Base-by-base conservation (phyloP, 1,139 yeast genomes). In the Candida tetrigidarum region DNA sequence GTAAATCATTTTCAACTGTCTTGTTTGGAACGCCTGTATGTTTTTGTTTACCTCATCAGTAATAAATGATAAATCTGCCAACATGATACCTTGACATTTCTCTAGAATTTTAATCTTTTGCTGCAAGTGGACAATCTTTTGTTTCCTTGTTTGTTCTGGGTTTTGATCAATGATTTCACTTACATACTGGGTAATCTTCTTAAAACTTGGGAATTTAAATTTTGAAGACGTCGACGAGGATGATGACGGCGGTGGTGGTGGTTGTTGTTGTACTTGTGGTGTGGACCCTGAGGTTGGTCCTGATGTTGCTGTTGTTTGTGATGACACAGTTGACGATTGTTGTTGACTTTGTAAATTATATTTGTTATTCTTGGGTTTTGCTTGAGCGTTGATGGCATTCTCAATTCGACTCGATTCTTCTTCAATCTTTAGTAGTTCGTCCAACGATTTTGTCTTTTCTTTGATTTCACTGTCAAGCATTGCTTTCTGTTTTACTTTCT, bases 151-250 rank as follows among this genome's bases (percentile, higher is more conserved):
- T 33, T 80, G 71, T 49, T 82, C 87, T 0, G 91, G 90, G 52
- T 85, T 86, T 36, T 80, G 83, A 52, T 85, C 91, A 52, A 84
- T 83, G 37, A 84, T 79, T 44, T 85, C 88, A 41, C 80, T 81
- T 15, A 85, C 81, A 42, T 86, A 85, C 54, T 76, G 82, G 32
- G 84, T 79, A 26, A 85, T 65, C 51, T 81, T 83, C 51, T 74
- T 79, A 29, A 60, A 51, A 47, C 60, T 57, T 3, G 71, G 66
- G 34, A 66, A 57, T 39, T 58, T 63, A 46, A 56, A 60, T 42
- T 59, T 62, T 5, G 42, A 27, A 3, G 48, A 32, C 2, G 46
- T 25, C 4, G 47, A 42, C n/a, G 41, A 36, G 3, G 49, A 32
- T n/a, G 48, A 40, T 15, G 26, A 25, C 15, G 43, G 27, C 22